Evolutionary conservation across 805 yeast species (phyloP), one percentile per base, ranked within the genome.

Genomic region (Saturnispora saitoi): DNA sequence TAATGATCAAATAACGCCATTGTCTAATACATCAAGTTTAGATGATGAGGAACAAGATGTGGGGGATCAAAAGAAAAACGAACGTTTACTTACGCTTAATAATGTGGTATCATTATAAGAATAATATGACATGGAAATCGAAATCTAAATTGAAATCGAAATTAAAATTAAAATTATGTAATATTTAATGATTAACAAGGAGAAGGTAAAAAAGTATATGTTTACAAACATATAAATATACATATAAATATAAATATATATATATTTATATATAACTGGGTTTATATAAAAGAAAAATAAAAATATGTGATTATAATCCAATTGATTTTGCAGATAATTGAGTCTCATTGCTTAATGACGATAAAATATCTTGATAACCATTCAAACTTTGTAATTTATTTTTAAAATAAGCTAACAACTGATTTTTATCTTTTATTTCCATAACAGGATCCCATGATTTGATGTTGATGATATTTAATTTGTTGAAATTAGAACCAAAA

Each of bases 401-500:
- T 45, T 59, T 63, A 50, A 67, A 61, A 54, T 58, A 65, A 43
- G 70, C 71, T 36, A 66, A 62, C 51, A 67, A 69, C 22, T 47
- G 48, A 28, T 14, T 54, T 38, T 64, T 62, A 1, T 61, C 54
- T 30, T 49, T 54, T 11, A 87, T 65, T 22, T 71, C 70, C 1
- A 80, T 75, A 29, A 80, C 62, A 1, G 97, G 96, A 65, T 93
- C 97, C 54, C 77, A 71, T 3, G 82, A 73, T 53, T 73, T 78
- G 14, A 66, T 66, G 31, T 77, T 72, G 43, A 89, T 80, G 2
- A 85, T 76, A 1, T 76, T 78, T 51, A 93, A 70, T 59, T 77
- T 81, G 46, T 95, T 86, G 65, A 78, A 93, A 46, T 82, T 79
- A 0, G 96, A 83, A 2, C 98, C 98, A 66, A 90, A 93, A 2